Evolutionary conservation across 495 filamentous ascomycete genomes (phyloP).

Genomic region (Tuber borchii): DNA sequence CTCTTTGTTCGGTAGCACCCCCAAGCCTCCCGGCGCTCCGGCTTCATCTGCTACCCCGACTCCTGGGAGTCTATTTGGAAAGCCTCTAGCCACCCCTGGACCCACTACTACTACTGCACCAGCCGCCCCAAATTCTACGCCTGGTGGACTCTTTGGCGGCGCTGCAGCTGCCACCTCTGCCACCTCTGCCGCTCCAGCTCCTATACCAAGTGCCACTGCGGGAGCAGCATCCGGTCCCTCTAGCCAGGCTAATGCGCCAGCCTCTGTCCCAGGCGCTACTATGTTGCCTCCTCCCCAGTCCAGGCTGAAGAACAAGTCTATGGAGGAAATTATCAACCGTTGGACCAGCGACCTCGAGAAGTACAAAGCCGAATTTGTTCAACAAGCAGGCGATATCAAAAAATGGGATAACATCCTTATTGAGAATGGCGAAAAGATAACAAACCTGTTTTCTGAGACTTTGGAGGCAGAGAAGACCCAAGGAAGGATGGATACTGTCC

Average conservation of each 20-base stretch:
- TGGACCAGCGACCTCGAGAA: conserved; percentile 93
- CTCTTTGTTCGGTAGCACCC: conserved; percentile 17
- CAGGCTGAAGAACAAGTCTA: conserved; percentile 92
- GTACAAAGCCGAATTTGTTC: conserved; percentile 91
- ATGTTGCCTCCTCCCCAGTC: conserved; percentile 48
- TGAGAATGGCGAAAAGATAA: conserved; percentile 85
- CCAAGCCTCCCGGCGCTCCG: conserved; percentile 17
- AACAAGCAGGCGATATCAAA: conserved; percentile 77
- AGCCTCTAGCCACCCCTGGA: conserved; percentile 8
- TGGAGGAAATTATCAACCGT: conserved; percentile 98
- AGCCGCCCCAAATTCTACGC: not conserved
- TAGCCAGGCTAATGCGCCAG: conserved; percentile 6
- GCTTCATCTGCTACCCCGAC: conserved; percentile 13
- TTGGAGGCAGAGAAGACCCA: conserved; percentile 87
- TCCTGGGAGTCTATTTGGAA: conserved; percentile 22
- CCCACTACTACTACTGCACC: conserved; percentile 11
- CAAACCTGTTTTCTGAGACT: conserved; percentile 76
- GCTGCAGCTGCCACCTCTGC: conserved; percentile 16
- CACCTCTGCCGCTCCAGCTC: conserved; percentile 19
- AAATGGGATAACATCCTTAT: conserved; percentile 88
- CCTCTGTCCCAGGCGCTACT: conserved; percentile 12
- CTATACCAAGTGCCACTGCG: conserved; percentile 34
- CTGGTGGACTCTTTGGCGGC: conserved; percentile 23
- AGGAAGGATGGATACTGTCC: conserved; percentile 81
- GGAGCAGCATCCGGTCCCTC: conserved; percentile 7